Base-by-base conservation (phyloP, 2,329 filamentous ascomycete species). In the Xylaria digitata region DNA sequence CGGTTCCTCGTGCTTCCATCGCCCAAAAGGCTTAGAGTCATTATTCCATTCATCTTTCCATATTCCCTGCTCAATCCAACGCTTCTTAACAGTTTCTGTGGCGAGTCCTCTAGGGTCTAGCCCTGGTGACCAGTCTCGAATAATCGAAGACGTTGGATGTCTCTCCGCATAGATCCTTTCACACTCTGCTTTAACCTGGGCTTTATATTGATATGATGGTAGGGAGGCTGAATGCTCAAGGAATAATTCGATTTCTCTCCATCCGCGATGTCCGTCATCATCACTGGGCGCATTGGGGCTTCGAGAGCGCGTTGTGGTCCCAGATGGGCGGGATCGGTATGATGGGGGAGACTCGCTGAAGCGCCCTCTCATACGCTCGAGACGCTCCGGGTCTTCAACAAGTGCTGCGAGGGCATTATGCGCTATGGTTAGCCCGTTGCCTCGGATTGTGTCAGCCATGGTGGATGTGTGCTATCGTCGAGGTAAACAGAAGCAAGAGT, bases 61-160 rank as follows among this genome's bases (percentile, higher is more conserved):
- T 40, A 73, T 73, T 8, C 68, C 69, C 21, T 72, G 71, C 61
- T 71, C 63, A 8, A 70, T 17, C 72, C 72, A 72, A 4, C 53
- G 57, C 53, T 68, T 57, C 49, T 66, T 70, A 6, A 72, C 56
- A 15, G 21, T 58, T 1, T 65, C 21, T 17, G 5, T 7, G 8
- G 32, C 43, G 15, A 30, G 32, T 3, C 1, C 7, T 13, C 23
- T 5, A 6, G 6, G 3, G 1, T 6, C n/a, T 19, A 6, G 17
- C 4, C 23, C 13, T 3, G 23, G 9, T 17, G 23, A 3, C 23
- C 46, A 30, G 15, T 34, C 1, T 6, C 6, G 15, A 3, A 6
- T 23, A 3, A 6, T 23, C 11, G 13, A 17, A 32, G 0, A 6
- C n/a, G 6, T 26, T 26, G 19, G 52, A 45, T 26, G 9, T n/a